These are phyloP conservation scores for Phytopythium aichiense DNA, from an alignment of 352 stramenopile genomes.

Conservation along the genomic window DNA sequence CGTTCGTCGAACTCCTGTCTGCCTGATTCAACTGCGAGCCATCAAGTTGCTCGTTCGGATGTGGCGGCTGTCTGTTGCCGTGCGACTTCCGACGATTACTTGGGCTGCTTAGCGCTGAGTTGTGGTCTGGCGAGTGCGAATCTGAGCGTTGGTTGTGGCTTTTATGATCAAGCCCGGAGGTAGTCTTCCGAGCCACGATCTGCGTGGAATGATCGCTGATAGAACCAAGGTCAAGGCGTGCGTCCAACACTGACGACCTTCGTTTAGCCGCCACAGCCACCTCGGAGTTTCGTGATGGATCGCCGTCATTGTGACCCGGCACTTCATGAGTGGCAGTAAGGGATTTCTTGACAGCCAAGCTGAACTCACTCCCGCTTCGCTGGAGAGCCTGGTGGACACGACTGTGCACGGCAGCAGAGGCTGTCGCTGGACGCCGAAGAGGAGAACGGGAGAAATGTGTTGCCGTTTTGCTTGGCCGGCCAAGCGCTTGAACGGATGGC, in stretches of 20 bases:
- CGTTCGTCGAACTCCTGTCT: not conserved
- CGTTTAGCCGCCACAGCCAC: not conserved
- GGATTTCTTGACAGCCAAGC: constrained; percentile 40
- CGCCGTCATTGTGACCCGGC: not conserved
- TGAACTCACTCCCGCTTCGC: constrained; percentile 50
- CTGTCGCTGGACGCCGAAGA: constrained; percentile 39
- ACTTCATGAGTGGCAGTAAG: constrained; percentile 1
- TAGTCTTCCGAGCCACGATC: not conserved
- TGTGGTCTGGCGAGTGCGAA: not conserved
- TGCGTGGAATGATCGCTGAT: not conserved
- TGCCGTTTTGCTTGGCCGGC: constrained; percentile 3
- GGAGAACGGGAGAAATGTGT: constrained; percentile 12
- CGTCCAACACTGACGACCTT: not conserved
- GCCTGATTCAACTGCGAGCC: not conserved
- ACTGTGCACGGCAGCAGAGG: constrained; percentile 39
- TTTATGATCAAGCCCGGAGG: not conserved
- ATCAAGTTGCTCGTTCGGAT: not conserved
- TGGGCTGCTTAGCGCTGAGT: not conserved
- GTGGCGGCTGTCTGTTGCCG: not conserved
- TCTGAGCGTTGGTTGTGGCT: not conserved
- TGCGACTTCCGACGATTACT: not conserved
- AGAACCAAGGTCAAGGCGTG: not conserved
- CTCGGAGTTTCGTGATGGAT: not conserved
- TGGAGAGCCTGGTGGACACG: constrained; percentile 55
- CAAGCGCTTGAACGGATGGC: constrained; percentile 15